Evolutionary conservation across 495 filamentous ascomycete species (phyloP), one percentile per base, ranked within the genome.

Genomic region (Immersiella caudata): DNA sequence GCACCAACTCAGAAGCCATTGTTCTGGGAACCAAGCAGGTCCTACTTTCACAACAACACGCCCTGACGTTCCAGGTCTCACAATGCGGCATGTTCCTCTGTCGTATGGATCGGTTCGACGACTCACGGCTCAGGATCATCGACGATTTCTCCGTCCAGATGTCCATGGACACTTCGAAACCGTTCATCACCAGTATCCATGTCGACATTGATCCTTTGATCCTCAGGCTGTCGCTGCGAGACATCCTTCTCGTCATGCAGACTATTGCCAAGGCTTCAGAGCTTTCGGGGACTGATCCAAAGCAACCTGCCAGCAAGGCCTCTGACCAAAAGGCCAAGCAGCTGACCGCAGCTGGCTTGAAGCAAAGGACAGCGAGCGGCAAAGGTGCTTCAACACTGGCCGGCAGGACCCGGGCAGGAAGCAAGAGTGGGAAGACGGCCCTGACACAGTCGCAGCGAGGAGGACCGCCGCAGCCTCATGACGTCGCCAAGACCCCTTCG

Each of bases 11-110:
- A 0, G 95, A 99, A 74, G 95, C 95, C 7, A 96, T 99, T 70
- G 96, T 98, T 11, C 84, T 99, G 20, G 90, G 93, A 20, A 97
- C 93, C 9, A 97, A 98, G 76, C 92, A 99, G 74, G 87, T 97
- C 6, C 83, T 98, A 7, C 82, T 98, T 12, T 95, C 95, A 16
- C 91, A 95, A 73, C 95, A 99, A 77, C 92, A 98, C 80, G 93
- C 94, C 24, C 85, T 93, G 59, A 97, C 96, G 11, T 82, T 99
- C 65, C 96, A 98, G 72, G 85, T 98, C 9, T 91, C 91, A 40
- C 88, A 97, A 72, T 88, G 97, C 55, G 96, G 95, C 64, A 98
- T 99, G 94, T 99, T 97, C 78, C 81, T 99, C 40, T 99, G 95
- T 75, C 91, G 95, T 27, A 98, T 99, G 96, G 95, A 99, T 74